A percentile compares a stretch with the other conserved stretches of the same genome.
These are phyloP conservation scores for Brasenia schreberi DNA, from an alignment of 164 flowering plant genomes.

Conservation along the genomic window DNA sequence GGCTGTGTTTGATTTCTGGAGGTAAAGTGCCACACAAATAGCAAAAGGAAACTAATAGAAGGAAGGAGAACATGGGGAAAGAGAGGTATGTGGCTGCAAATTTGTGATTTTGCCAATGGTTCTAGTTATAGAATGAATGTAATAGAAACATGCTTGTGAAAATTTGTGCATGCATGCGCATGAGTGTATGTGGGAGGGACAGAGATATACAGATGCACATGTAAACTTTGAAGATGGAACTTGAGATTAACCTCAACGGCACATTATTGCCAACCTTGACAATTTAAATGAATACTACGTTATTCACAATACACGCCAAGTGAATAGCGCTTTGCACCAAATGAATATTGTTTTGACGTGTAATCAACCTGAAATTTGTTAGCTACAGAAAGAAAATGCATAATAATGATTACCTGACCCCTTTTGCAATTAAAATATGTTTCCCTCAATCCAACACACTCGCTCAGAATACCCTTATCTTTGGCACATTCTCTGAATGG, in stretches of 20 bases:
- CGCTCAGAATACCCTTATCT: conserved; percentile 63
- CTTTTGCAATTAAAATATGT: conserved; percentile 96
- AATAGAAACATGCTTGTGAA: too few relatives aligned
- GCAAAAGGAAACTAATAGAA: neutral
- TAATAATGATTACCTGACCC: conserved; percentile 49
- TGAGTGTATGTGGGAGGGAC: too few relatives aligned
- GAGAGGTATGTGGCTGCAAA: too few relatives aligned
- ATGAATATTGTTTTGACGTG: neutral
- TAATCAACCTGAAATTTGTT: neutral
- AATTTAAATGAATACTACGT: too few relatives aligned
- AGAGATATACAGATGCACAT: too few relatives aligned
- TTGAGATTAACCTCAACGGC: too few relatives aligned
- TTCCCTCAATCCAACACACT: conserved; percentile 86
- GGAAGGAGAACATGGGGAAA: neutral
- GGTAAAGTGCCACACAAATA: neutral
- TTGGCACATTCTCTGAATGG: conserved; percentile 69
- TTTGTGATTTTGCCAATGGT: too few relatives aligned
- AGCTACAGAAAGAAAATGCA: neutral
- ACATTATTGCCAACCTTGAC: too few relatives aligned
- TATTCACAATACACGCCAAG: neutral
- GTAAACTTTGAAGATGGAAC: too few relatives aligned
- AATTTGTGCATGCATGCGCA: too few relatives aligned
- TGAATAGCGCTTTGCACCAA: neutral
- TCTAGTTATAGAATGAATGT: too few relatives aligned
- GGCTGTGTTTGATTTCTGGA: neutral